phyloP scores from a whole-genome alignment of 495 filamentous ascomycete species.

The Pseudevernia furfuracea region DNA sequence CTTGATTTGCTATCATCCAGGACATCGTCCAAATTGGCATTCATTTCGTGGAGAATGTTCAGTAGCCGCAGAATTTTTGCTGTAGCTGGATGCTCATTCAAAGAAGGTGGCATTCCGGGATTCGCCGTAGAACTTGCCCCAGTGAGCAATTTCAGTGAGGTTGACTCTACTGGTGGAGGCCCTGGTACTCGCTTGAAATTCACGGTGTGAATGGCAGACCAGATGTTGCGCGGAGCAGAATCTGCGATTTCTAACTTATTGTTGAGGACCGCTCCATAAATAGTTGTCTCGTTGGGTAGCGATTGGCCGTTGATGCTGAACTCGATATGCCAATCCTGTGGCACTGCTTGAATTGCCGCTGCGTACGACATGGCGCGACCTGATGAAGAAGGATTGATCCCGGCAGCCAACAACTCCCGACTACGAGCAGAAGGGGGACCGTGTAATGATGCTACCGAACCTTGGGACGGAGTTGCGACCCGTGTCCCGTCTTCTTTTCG shows the following conservation, averaged over 20 bases:
- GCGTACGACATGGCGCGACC: slow-evolving; percentile 63
- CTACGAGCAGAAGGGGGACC: slow-evolving; percentile 33
- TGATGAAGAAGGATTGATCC: slow-evolving; percentile 34
- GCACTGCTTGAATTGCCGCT: slow-evolving; percentile 65
- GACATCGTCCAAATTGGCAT: slow-evolving; percentile 93
- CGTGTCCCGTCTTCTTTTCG: slow-evolving; percentile 91
- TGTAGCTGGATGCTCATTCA: slow-evolving; percentile 74
- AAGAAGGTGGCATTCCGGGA: slow-evolving; percentile 65
- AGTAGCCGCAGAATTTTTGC: slow-evolving; percentile 83
- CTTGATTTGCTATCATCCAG: slow-evolving; percentile 74
- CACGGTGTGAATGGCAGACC: slow-evolving; percentile 83
- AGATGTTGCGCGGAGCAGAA: slow-evolving; percentile 64
- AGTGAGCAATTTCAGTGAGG: slow-evolving; percentile 49
- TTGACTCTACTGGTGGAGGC: slow-evolving; percentile 75
- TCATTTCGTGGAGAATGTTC: slow-evolving; percentile 87
- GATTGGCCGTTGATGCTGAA: slow-evolving; percentile 82
- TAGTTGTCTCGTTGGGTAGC: slow-evolving; percentile 85
- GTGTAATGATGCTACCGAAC: slow-evolving; percentile 38
- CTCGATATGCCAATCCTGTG: slow-evolving; percentile 98
- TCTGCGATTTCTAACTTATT: slow-evolving; percentile 59
- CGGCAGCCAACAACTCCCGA: slow-evolving; percentile 43
- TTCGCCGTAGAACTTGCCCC: slow-evolving; percentile 41
- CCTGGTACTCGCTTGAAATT: slow-evolving; percentile 83
- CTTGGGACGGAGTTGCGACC: slow-evolving; percentile 76
- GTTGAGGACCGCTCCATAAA: slow-evolving; percentile 89